A percentile compares a stretch with the other conserved stretches of the same genome.
Conservation (phyloP, 768 basidiomycete genomes). For the Boletus tomentosulus region DNA sequence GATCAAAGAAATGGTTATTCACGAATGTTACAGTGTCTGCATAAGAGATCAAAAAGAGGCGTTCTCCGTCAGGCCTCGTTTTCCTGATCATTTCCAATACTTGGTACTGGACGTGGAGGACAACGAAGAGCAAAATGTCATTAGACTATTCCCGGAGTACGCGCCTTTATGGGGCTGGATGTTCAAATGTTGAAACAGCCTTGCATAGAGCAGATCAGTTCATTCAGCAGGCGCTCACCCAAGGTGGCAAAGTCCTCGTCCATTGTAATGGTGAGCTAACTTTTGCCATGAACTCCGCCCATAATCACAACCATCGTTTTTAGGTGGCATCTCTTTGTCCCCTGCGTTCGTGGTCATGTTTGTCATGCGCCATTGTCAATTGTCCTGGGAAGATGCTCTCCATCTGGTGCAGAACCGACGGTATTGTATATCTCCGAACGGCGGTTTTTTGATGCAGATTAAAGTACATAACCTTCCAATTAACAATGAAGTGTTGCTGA, state of each 20-base stretch:
- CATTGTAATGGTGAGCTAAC: conserved; percentile 74
- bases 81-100: conserved; percentile 74
- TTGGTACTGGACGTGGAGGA: conserved; percentile 84
- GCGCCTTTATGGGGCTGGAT: conserved; percentile 18
- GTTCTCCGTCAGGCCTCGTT: conserved; percentile 84
- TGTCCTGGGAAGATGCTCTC: conserved; percentile 86
- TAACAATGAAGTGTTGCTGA: neutral
- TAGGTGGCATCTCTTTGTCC: conserved; percentile 84
- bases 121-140: conserved; percentile 92
- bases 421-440: conserved; percentile 92
- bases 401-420: conserved; percentile 86
- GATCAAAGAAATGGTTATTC: neutral
- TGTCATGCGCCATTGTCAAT: conserved; percentile 78
- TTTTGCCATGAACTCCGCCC: neutral
- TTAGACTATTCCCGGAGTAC: conserved; percentile 83
- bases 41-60: conserved; percentile 88
- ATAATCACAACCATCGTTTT: neutral
- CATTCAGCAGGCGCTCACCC: conserved; percentile 57
- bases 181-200: neutral
- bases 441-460: conserved; percentile 88
- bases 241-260: conserved; percentile 74
- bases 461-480: conserved; percentile 48
- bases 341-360: conserved; percentile 92
- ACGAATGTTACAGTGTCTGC: conserved; percentile 54
- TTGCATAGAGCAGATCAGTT: conserved; percentile 63